Conservation (phyloP, 352 stramenopile species). For the Phytophthora macrochlamydospora region DNA sequence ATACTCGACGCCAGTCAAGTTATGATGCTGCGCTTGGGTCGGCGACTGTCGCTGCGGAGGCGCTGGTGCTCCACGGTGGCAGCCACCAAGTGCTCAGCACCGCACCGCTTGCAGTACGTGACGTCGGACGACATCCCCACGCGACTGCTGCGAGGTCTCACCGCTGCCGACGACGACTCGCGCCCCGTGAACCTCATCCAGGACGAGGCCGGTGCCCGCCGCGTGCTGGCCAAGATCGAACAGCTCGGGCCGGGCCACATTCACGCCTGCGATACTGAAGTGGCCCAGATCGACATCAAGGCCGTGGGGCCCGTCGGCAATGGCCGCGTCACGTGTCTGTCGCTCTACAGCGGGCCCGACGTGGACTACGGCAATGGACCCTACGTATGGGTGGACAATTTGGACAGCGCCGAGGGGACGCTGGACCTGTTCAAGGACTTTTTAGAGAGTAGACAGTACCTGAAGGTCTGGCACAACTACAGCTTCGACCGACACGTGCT, state of each 20-base stretch:
- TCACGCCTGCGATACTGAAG: constrained; percentile 98
- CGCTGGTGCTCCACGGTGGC: background rate
- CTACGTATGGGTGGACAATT: constrained; percentile 91
- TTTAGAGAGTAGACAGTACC: constrained; percentile 89
- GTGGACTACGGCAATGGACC: constrained; percentile 96
- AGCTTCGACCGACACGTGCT: constrained; percentile 99
- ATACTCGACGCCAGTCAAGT: background rate
- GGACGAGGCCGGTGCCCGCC: constrained; percentile 64
- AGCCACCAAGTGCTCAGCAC: background rate
- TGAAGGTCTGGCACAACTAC: constrained; percentile 99
- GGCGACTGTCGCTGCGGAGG: background rate
- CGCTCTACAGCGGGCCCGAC: constrained; percentile 95
- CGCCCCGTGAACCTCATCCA: constrained; percentile 82
- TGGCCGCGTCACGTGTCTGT: constrained; percentile 97
- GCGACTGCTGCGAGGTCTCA: constrained; percentile 61
- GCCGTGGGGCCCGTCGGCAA: constrained; percentile 95
- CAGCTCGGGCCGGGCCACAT: constrained; percentile 73
- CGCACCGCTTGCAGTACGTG: constrained; percentile 52
- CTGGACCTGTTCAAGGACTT: constrained; percentile 92
- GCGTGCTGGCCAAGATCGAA: constrained; percentile 67
- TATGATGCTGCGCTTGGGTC: constrained; percentile 7
- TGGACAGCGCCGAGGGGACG: constrained; percentile 91
- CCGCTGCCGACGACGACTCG: constrained; percentile 64
- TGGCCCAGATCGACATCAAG: constrained; percentile 97
- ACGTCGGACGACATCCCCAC: constrained; percentile 71